Conservation (phyloP, 352 stramenopile species). For the Globisporangium nagaii region DNA sequence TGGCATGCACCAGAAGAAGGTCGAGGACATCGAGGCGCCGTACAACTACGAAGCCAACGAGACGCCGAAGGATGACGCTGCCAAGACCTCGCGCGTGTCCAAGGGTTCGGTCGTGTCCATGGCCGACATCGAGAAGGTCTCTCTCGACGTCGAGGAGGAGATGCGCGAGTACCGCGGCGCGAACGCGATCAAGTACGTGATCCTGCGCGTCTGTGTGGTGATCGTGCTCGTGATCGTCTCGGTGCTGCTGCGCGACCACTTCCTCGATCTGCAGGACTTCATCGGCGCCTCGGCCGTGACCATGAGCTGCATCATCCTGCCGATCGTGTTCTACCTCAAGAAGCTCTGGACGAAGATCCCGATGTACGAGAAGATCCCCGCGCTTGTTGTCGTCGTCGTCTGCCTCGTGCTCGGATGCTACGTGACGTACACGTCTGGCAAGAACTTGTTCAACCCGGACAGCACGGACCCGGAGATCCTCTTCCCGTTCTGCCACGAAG, state of each 20-base stretch:
- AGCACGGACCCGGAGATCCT: background rate
- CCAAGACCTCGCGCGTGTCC: too few species aligned
- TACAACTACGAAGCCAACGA: too few species aligned
- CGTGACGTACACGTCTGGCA: constrained; percentile 20
- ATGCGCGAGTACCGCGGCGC: constrained; percentile 6
- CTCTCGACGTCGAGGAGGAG: background rate
- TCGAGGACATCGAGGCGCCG: background rate
- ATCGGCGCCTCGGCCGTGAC: constrained; percentile 19
- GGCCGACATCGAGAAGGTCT: constrained; percentile 6
- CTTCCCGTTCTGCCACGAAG: constrained; percentile 15
- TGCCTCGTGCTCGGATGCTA: constrained; percentile 18
- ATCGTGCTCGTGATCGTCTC: constrained; percentile 12
- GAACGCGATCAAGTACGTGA: constrained; percentile 13
- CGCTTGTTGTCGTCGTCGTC: constrained; percentile 13
- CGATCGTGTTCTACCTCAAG: constrained; percentile 19
- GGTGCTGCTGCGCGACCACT: constrained; percentile 13
- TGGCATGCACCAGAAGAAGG: constrained; percentile 19
- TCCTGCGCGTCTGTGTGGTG: constrained; percentile 15
- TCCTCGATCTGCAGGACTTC: constrained; percentile 20
- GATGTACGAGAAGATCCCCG: constrained; percentile 15
- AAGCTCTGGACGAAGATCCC: constrained; percentile 15
- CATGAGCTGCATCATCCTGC: constrained; percentile 22
- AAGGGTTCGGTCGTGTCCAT: constrained; percentile 13
- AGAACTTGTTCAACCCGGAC: constrained; percentile 17
- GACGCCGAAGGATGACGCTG: too few species aligned